phyloP scores from a whole-genome alignment of 345 rosid genomes.

The Murraya koenigii region DNA sequence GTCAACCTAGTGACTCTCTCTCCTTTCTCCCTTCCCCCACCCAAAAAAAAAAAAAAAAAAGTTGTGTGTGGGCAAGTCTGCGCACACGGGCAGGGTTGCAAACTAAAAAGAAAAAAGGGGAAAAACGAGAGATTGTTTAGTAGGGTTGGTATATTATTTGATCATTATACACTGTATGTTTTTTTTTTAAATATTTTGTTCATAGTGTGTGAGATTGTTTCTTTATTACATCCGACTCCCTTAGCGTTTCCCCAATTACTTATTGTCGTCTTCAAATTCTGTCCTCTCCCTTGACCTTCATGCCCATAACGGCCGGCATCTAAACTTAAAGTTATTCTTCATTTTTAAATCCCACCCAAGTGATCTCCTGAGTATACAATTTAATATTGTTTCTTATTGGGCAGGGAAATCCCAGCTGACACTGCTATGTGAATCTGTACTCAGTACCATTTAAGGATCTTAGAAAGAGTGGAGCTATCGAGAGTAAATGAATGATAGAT shows the following conservation, averaged over 20 bases:
- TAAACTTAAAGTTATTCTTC: neutral
- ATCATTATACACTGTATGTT: constrained; percentile 18
- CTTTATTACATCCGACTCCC: neutral
- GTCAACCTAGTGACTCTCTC: constrained; percentile 26
- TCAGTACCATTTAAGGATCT: neutral
- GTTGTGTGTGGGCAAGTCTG: neutral
- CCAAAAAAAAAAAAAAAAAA: no score
- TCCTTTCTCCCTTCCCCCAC: neutral
- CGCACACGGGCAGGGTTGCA: constrained; percentile 1
- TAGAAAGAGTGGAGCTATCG: neutral
- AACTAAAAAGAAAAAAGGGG: neutral
- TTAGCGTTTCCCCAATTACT: no score
- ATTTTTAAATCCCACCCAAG: no score
- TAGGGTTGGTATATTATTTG: constrained; percentile 18
- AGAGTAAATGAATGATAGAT: neutral
- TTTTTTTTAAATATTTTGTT: constrained; percentile 35
- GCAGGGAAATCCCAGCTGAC: neutral
- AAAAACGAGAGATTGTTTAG: constrained; percentile 11
- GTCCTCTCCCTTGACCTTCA: neutral
- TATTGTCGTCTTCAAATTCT: neutral
- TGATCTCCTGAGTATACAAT: neutral
- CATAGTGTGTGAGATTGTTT: constrained; percentile 23
- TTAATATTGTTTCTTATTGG: no score
- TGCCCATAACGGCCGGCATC: neutral
- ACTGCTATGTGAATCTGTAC: neutral